Conservation (phyloP, 768 basidiomycete species). For the Boletus rex-veris region DNA sequence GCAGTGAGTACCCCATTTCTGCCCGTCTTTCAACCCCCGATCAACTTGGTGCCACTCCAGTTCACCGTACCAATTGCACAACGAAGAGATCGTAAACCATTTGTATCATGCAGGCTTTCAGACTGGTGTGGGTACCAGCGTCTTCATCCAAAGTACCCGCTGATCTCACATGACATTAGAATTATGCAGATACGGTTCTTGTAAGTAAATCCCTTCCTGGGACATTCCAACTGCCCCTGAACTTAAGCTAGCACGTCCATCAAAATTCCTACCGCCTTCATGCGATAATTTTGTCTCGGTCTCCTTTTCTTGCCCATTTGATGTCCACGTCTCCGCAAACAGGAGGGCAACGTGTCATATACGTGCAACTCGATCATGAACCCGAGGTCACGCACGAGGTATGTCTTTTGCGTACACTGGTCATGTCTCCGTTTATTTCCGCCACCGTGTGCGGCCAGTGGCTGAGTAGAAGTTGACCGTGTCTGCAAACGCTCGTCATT, state of each 20-base stretch:
- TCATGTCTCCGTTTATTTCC: constrained; percentile 29
- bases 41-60: constrained; percentile 20
- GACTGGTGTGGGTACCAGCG: constrained; percentile 59
- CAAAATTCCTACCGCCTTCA: constrained; percentile 75
- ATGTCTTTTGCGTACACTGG: constrained; percentile 30
- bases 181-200: constrained; percentile 78
- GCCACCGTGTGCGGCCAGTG: constrained; percentile 26
- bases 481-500: constrained; percentile 16
- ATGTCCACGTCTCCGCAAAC: constrained; percentile 78
- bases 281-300: constrained; percentile 82
- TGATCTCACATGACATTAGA: constrained; percentile 41
- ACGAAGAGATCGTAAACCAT: constrained; percentile 75
- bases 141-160: constrained; percentile 5
- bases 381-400: constrained; percentile 86
- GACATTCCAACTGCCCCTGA: constrained; percentile 9
- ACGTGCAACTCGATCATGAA: constrained; percentile 72
- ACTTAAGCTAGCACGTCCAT: constrained; percentile 57
- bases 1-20: constrained; percentile 45
- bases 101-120: constrained; percentile 79
- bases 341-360: constrained; percentile 63
- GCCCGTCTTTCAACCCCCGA: neutral
- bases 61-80: constrained; percentile 58
- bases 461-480: constrained; percentile 16
- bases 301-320: constrained; percentile 82
- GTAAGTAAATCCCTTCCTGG: constrained; percentile 40